Evolutionary conservation across 2,329 filamentous ascomycete genomes (phyloP).

Genomic region (Septoria linicola): DNA sequence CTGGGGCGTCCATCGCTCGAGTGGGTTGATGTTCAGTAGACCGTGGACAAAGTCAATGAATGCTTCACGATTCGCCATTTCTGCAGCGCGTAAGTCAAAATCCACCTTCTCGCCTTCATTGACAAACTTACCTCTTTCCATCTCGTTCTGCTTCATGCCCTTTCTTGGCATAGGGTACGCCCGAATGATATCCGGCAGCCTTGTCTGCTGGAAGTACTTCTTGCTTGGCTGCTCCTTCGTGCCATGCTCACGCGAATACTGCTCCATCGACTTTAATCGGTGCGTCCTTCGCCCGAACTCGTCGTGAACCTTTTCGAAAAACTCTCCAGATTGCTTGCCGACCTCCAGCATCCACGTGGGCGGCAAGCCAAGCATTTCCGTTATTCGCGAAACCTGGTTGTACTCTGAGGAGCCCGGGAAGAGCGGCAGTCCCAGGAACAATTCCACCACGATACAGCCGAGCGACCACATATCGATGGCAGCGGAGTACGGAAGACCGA

Average conservation of each 20-base stretch:
- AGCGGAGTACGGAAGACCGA: constrained; percentile 95
- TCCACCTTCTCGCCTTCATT: background rate
- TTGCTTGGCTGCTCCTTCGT: constrained; percentile 99
- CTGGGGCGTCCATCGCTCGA: constrained; percentile 96
- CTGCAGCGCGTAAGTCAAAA: constrained; percentile 50
- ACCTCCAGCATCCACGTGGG: constrained; percentile 99
- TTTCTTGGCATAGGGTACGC: constrained; percentile 98
- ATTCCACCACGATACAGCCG: constrained; percentile 95
- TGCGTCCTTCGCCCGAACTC: constrained; percentile 91
- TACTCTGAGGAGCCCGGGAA: constrained; percentile 98
- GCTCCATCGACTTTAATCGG: constrained; percentile 93
- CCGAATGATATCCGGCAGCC: constrained; percentile 93
- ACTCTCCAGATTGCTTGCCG: constrained; percentile 95
- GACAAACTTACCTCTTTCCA: constrained; percentile 76
- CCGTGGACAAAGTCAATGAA: constrained; percentile 98
- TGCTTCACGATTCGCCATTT: constrained; percentile 96
- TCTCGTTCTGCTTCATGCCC: constrained; percentile 97
- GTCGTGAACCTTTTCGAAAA: constrained; percentile 90
- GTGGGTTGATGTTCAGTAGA: constrained; percentile 86
- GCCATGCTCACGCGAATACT: constrained; percentile 91
- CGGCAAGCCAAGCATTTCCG: constrained; percentile 95
- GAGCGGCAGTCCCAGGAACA: constrained; percentile 89
- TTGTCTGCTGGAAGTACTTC: constrained; percentile 96
- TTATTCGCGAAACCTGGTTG: constrained; percentile 94
- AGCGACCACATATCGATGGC: constrained; percentile 99